Evolutionary conservation across 2,329 filamentous ascomycete species (phyloP).

Genomic region (Phialocephala subalpina): DNA sequence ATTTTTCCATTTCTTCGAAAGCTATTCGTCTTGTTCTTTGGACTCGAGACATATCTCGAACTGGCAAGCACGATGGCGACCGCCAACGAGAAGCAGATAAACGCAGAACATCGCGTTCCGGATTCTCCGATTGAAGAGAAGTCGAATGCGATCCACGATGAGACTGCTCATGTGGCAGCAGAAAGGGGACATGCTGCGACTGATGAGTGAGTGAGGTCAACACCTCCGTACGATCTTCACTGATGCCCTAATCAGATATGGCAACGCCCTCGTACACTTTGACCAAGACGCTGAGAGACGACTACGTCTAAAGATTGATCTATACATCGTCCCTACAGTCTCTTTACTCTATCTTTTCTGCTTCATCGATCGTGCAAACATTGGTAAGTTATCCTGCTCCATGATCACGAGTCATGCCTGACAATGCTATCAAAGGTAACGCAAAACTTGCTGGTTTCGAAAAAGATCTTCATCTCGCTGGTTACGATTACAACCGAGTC

Average conservation of each 20-base stretch:
- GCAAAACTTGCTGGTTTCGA: conserved; percentile 72
- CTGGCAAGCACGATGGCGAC: conserved; percentile 15
- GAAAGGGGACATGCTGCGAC: conserved; percentile 40
- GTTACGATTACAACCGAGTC: conserved; percentile 74
- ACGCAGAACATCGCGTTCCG: conserved; percentile 14
- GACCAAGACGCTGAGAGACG: conserved; percentile 64
- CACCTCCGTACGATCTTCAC: neutral
- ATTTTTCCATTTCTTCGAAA: neutral
- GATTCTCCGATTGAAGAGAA: conserved; percentile 27
- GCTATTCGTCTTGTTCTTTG: neutral
- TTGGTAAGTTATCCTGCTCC: conserved; percentile 57
- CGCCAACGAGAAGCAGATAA: conserved; percentile 16
- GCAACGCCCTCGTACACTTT: conserved; percentile 58
- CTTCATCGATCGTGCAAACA: conserved; percentile 79
- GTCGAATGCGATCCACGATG: conserved; percentile 23
- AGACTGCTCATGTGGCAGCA: conserved; percentile 38
- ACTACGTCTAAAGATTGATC: conserved; percentile 70
- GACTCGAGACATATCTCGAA: neutral
- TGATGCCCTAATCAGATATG: conserved; percentile 46
- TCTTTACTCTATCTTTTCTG: conserved; percentile 74
- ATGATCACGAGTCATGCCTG: neutral
- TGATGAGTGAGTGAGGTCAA: conserved; percentile 32
- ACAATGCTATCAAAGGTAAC: conserved; percentile 59
- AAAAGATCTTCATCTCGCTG: conserved; percentile 63
- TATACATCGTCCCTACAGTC: conserved; percentile 71